Evolutionary conservation across 2,329 filamentous ascomycete genomes (phyloP).

Genomic region (Bipolaris gigantea): DNA sequence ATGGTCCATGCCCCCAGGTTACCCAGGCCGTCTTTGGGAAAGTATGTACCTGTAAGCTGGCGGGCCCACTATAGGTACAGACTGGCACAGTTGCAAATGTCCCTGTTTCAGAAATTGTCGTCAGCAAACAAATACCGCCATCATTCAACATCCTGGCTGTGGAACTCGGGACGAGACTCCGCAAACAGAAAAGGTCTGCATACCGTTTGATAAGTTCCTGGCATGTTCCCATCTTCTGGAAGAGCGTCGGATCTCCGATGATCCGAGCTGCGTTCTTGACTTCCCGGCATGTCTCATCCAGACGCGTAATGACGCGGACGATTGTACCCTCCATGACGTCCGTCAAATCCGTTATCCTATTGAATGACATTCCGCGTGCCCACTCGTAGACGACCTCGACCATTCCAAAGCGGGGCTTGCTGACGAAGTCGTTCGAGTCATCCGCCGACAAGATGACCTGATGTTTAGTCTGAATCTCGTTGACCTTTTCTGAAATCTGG

Average conservation of each 20-base stretch:
- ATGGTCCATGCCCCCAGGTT: background rate
- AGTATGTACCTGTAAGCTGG: background rate
- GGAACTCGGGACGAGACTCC: slow-evolving; percentile 1
- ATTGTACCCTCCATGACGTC: slow-evolving; percentile 98
- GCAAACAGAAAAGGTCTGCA: slow-evolving; percentile 51
- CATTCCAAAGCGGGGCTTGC: slow-evolving; percentile 83
- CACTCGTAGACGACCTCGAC: slow-evolving; percentile 99
- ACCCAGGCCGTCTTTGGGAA: background rate
- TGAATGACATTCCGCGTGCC: slow-evolving; percentile 97
- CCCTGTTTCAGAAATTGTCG: slow-evolving; percentile 30
- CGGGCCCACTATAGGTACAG: slow-evolving; percentile 40
- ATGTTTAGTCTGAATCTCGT: slow-evolving; percentile 81
- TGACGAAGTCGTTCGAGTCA: slow-evolving; percentile 90
- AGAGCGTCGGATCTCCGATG: slow-evolving; percentile 89
- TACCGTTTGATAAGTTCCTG: slow-evolving; percentile 98
- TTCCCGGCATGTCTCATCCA: slow-evolving; percentile 95
- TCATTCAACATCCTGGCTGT: background rate
- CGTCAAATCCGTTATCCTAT: slow-evolving; percentile 93
- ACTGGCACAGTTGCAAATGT: slow-evolving; percentile 47
- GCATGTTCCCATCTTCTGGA: slow-evolving; percentile 94
- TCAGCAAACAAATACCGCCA: slow-evolving; percentile 1
- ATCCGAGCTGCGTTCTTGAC: slow-evolving; percentile 96
- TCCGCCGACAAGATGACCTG: slow-evolving; percentile 91
- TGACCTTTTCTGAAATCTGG: slow-evolving; percentile 88
- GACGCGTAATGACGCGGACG: slow-evolving; percentile 86